Percentiles rank a stretch among this genome's conserved stretches.
phyloP scores from a whole-genome alignment of 306 rosid species.

The Hylodesmum podocarpum region DNA sequence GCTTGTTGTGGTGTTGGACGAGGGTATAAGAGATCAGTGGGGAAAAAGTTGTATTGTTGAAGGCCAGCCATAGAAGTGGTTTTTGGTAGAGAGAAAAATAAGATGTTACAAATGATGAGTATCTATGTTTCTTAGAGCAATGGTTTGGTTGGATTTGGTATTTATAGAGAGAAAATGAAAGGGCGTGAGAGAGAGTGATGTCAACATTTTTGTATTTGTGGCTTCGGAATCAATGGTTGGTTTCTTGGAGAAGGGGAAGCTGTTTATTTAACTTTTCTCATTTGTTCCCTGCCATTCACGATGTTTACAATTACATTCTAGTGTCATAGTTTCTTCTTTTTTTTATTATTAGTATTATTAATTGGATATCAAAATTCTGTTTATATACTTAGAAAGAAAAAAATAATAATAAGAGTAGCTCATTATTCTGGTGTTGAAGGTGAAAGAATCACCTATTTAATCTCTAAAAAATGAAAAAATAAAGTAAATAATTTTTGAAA shows the following conservation, averaged over 20 bases:
- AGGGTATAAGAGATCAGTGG: conserved; percentile 65
- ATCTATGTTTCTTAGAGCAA: neutral
- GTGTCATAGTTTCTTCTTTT: neutral
- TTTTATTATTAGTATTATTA: neutral
- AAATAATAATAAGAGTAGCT: no score
- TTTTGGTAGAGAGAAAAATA: neutral
- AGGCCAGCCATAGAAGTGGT: conserved; percentile 59
- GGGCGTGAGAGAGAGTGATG: neutral
- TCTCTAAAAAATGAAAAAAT: no score
- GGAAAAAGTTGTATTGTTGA: conserved; percentile 73
- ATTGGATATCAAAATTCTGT: no score
- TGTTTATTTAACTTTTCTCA: neutral
- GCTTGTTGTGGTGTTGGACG: conserved; percentile 42
- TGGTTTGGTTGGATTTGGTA: neutral
- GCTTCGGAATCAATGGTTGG: conserved; percentile 23
- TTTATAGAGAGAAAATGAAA: conserved; percentile 25
- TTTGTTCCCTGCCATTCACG: neutral
- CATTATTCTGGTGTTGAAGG: no score
- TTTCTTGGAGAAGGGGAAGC: conserved; percentile 32
- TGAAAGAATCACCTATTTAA: no score
- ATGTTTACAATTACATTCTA: conserved; percentile 6
- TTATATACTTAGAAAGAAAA: no score
- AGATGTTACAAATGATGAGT: neutral
- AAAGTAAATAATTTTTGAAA: no score
- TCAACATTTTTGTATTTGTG: neutral